Percentiles rank a stretch among this genome's conserved stretches.
phyloP scores from a whole-genome alignment of 768 basidiomycete species.

The Lyophyllum atratum region DNA sequence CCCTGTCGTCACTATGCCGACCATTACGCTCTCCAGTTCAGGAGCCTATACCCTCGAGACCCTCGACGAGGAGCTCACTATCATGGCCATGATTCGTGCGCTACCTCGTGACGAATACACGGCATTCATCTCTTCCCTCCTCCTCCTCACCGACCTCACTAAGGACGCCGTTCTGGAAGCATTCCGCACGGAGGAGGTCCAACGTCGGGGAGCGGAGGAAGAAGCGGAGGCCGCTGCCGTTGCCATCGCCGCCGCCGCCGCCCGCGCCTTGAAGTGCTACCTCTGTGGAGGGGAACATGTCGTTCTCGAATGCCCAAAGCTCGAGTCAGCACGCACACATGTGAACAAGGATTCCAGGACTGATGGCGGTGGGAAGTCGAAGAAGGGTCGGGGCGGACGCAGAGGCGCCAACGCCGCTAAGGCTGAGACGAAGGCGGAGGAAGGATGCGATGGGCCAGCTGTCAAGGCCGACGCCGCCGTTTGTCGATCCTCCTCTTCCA shows the following conservation, averaged over 20 bases:
- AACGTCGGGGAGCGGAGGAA: neutral
- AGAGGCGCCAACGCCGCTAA: neutral
- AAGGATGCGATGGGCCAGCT: slow-evolving; percentile 7
- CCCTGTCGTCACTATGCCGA: neutral
- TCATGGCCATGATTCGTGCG: slow-evolving; percentile 3
- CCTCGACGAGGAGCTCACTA: slow-evolving; percentile 2
- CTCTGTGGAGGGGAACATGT: neutral
- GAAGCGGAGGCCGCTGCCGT: neutral
- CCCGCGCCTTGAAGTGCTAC: neutral
- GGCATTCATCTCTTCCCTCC: slow-evolving; percentile 1
- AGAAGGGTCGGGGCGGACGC: neutral
- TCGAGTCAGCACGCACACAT: neutral
- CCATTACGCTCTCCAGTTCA: too few species aligned
- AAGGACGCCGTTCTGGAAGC: slow-evolving; percentile 2
- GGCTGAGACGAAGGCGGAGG: neutral
- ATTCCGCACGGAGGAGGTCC: neutral
- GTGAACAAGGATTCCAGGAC: neutral
- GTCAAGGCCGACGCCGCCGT: slow-evolving; percentile 5
- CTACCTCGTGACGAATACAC: slow-evolving; percentile 2
- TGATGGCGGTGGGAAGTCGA: neutral
- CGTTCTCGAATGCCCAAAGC: neutral
- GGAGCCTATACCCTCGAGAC: slow-evolving; percentile 1
- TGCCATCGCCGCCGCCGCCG: neutral
- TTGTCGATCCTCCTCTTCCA: slow-evolving; percentile 1
- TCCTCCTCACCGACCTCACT: slow-evolving; percentile 4